Evolutionary conservation across 768 basidiomycete species (phyloP), one percentile per base, ranked within the genome.

Genomic region (Auriscalpium orientale): DNA sequence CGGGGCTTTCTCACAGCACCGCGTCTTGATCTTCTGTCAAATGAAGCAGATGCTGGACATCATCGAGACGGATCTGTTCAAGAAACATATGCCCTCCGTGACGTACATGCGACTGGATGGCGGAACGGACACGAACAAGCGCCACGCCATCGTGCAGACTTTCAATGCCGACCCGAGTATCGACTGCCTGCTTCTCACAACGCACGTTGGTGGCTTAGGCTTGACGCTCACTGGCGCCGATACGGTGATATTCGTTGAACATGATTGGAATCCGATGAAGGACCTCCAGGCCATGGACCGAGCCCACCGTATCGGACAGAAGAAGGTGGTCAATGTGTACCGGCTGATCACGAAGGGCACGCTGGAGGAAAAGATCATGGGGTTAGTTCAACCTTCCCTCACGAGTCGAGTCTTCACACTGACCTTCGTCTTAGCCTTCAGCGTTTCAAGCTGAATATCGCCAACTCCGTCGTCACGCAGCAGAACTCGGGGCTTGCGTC

Each of bases 191-290:
- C 76, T 99, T 10, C 78, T 99, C 55, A 99, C 97, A 1, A 99
- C 97, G 0, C 93, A 95, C 63, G 95, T 99, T 46, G 97, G 97
- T 55, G 97, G 97, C 2, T 75, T 99, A 28, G 97, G 97, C 8
- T 73, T 99, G 66, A 99, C 95, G 18, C 74, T 99, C 60, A 99
- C 97, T 0, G 95, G 97, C 20, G 97, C 97, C 8, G 97, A 99
- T 68, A 99, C 97, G 0, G 97, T 99, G 56, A 97, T 99, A 60
- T 99, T 99, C 65, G 92, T 99, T 52, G 97, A 99, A 68, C 97
- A 99, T 65, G 97, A 99, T 69, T 99, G 97, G 97, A 99, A 99
- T 69, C 97, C 97, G 8, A 97, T 95, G 94, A 98, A 98, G 70
- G 97, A 99, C 74, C 74, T 98, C 7, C 97, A 99, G 67, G 97